phyloP scores from a whole-genome alignment of 139 green algal species.

The Asterochloris sp. region DNA sequence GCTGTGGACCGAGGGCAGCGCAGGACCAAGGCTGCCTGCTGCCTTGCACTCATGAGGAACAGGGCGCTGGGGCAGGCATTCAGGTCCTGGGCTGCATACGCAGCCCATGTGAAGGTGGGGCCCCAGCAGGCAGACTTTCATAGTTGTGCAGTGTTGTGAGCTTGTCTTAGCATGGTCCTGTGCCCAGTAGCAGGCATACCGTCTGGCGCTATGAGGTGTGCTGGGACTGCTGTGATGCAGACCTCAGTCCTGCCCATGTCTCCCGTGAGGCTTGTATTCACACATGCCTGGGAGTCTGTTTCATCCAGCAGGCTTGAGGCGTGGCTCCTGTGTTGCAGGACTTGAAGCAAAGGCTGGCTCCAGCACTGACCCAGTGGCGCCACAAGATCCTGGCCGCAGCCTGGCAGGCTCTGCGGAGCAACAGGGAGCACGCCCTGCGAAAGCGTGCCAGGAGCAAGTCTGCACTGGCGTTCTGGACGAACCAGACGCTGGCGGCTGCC shows the following conservation, averaged over 20 bases:
- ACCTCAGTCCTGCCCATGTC: no score
- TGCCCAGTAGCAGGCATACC: no score
- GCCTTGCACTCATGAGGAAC: constrained; percentile 16
- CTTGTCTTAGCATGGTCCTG: no score
- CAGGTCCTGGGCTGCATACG: neutral
- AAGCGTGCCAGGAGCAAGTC: neutral
- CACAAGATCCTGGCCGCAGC: constrained; percentile 7
- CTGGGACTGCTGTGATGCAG: no score
- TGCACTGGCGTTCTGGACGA: neutral
- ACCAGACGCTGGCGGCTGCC: neutral
- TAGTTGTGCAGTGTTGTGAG: no score
- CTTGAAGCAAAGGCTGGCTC: neutral
- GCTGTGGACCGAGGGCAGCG: neutral
- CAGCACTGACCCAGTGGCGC: constrained; percentile 12
- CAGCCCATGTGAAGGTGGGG: neutral
- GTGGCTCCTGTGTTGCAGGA: neutral
- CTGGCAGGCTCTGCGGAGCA: neutral
- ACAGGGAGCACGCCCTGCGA: neutral
- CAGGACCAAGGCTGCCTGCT: neutral
- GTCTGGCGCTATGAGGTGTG: no score
- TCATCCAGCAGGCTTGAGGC: neutral
- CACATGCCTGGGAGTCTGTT: no score
- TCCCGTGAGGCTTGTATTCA: no score
- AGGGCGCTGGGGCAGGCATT: constrained; percentile 8
- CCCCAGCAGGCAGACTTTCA: no score